Base-by-base conservation (phyloP, 1,139 yeast genomes). In the Pichia sp. region DNA sequence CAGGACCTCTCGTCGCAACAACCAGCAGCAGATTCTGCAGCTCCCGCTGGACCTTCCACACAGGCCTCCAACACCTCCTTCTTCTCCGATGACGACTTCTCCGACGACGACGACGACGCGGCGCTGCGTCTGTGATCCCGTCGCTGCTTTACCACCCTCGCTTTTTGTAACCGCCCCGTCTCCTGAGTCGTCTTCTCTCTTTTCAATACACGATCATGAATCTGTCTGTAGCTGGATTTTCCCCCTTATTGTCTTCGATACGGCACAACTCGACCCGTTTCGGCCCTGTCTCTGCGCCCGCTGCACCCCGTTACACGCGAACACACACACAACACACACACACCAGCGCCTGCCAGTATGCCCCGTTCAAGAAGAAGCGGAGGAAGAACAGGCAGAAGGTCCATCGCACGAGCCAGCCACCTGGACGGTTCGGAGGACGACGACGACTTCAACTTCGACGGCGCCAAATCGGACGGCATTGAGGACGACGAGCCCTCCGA, bases 21-120 rank as follows among this genome's bases (percentile, higher is more conserved):
- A n/a, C n/a, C n/a, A n/a, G n/a, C n/a, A n/a, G n/a, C n/a, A n/a
- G n/a, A n/a, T n/a, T n/a, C n/a, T n/a, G n/a, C n/a, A n/a, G n/a
- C n/a, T n/a, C n/a, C n/a, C n/a, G n/a, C n/a, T n/a, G n/a, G n/a
- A n/a, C n/a, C n/a, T n/a, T n/a, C n/a, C n/a, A 23, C 46, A 18
- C 37, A 34, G 37, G 18, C 37, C 37, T n/a, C 37, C 37, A 34
- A 12, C 18, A 34, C 19, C 37, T n/a, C 37, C 10, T 28, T 10
- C 13, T 44, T 44, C 28, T 49, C 52, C 5, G 47, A 48, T 2
- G 51, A 51, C 22, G 48, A 44, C 13, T 51, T 51, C 21, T 58
- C 59, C 18, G 67, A 61, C 26, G 66, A 57, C 37, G 62, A 62
- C 25, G 60, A 47, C 22, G 41, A 34, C 37, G 37, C 37, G 37